Conservation (phyloP, 2,329 filamentous ascomycete species). For the Fusarium cyanostomum region DNA sequence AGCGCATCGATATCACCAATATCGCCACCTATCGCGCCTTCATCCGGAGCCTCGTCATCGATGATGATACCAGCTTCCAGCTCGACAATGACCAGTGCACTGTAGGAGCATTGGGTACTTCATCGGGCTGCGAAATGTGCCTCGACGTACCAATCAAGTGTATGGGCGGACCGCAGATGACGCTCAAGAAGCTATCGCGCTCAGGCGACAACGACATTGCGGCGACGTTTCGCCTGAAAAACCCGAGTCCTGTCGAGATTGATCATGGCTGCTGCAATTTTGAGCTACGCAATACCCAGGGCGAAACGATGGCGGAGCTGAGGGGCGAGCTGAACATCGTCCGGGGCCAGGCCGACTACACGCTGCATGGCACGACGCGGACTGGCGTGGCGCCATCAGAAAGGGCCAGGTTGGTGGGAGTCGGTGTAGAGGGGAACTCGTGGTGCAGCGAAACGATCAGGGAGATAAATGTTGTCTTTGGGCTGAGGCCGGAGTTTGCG, state of each 20-base stretch:
- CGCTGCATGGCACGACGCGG: slow-evolving; percentile 37
- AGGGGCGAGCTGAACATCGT: slow-evolving; percentile 44
- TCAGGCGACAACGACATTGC: slow-evolving; percentile 25
- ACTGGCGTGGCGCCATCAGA: slow-evolving; percentile 22
- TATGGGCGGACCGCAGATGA: slow-evolving; percentile 40
- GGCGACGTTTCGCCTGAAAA: slow-evolving; percentile 40
- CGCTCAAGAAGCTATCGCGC: slow-evolving; percentile 35
- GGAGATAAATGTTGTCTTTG: slow-evolving; percentile 40
- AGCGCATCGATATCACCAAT: slow-evolving; percentile 44
- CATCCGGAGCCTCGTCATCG: slow-evolving; percentile 44
- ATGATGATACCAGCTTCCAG: slow-evolving; percentile 42
- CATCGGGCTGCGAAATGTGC: slow-evolving; percentile 30
- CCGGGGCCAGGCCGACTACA: slow-evolving; percentile 43
- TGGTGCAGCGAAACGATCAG: slow-evolving; percentile 45
- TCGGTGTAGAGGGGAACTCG: slow-evolving; percentile 37
- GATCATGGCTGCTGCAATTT: slow-evolving; percentile 46
- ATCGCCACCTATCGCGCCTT: slow-evolving; percentile 44
- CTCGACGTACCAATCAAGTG: slow-evolving; percentile 41
- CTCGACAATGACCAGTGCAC: slow-evolving; percentile 45
- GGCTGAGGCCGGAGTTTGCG: slow-evolving; percentile 22
- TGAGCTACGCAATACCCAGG: slow-evolving; percentile 43
- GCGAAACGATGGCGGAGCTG: slow-evolving; percentile 42
- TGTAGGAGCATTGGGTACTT: slow-evolving; percentile 40
- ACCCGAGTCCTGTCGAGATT: slow-evolving; percentile 47
- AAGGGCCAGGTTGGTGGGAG: slow-evolving; percentile 40